Evolutionary conservation across 164 flowering plant species (phyloP).

Genomic region (Tetrastigma voinierianum): DNA sequence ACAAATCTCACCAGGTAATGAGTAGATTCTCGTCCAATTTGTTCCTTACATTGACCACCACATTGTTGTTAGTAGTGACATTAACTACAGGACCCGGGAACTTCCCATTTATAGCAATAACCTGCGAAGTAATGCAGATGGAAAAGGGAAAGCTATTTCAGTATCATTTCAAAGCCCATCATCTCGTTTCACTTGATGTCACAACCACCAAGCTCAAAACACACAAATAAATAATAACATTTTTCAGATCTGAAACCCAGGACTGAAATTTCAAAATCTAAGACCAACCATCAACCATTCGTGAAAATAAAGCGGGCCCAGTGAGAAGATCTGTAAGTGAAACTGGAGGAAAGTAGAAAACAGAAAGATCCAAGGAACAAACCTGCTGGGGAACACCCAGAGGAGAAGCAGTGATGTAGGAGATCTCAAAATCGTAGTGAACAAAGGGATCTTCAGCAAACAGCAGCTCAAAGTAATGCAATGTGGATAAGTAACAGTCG

Average conservation of each 20-base stretch:
- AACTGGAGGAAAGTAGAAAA: slow-evolving; percentile 3
- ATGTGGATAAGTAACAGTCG: slow-evolving; percentile 31
- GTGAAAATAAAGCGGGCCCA: slow-evolving; percentile 17
- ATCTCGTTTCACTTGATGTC: background rate
- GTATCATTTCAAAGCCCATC: background rate
- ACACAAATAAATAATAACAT: slow-evolving; percentile 3
- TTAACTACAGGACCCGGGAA: slow-evolving; percentile 92
- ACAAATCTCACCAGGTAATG: slow-evolving; percentile 63
- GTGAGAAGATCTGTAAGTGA: background rate
- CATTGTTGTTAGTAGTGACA: slow-evolving; percentile 80
- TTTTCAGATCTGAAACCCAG: slow-evolving; percentile 34
- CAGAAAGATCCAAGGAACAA: slow-evolving; percentile 10
- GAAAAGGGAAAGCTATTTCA: background rate
- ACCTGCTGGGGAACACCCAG: slow-evolving; percentile 81
- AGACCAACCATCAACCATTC: slow-evolving; percentile 14
- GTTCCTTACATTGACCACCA: slow-evolving; percentile 75
- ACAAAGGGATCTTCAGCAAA: slow-evolving; percentile 54
- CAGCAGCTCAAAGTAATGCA: slow-evolving; percentile 33
- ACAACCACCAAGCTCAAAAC: background rate
- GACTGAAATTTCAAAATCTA: slow-evolving; percentile 15
- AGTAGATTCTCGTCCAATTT: slow-evolving; percentile 79
- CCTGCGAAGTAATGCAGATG: slow-evolving; percentile 47
- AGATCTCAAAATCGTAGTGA: slow-evolving; percentile 48
- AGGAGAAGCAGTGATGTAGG: slow-evolving; percentile 81
- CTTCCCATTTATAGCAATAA: slow-evolving; percentile 75